Evolutionary conservation across 768 basidiomycete genomes (phyloP).

Genomic region (Pleurotus salmoneostramineus): DNA sequence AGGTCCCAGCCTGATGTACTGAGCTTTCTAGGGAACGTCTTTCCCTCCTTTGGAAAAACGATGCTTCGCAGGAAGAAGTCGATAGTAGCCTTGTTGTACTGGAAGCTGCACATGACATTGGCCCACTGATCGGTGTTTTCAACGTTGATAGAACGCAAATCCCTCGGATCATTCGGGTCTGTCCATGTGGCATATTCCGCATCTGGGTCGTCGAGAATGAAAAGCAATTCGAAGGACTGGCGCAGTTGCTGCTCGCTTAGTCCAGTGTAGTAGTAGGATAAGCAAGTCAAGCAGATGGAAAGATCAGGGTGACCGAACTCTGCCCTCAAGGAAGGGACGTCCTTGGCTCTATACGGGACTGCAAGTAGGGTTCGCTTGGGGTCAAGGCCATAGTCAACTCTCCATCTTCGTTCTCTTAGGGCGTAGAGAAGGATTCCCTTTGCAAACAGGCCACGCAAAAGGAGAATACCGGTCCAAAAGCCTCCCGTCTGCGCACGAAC

Average conservation of each 20-base stretch:
- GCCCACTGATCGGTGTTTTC: conserved; percentile 29
- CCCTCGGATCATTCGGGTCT: conserved; percentile 21
- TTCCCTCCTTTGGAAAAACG: conserved; percentile 49
- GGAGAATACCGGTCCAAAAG: conserved; percentile 32
- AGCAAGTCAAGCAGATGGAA: conserved; percentile 38
- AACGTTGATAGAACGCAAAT: conserved; percentile 37
- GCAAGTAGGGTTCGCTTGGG: conserved; percentile 38
- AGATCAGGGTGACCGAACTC: conserved; percentile 55
- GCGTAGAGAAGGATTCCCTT: conserved; percentile 34
- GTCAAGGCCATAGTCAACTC: conserved; percentile 50
- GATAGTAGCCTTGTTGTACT: conserved; percentile 30
- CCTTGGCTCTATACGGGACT: conserved; percentile 53
- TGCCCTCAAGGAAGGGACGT: conserved; percentile 38
- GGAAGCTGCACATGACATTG: conserved; percentile 29
- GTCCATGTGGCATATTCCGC: conserved; percentile 40
- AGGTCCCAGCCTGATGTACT: conserved; percentile 52
- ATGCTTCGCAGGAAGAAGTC: conserved; percentile 42
- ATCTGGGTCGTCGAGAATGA: conserved; percentile 35
- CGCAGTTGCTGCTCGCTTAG: conserved; percentile 33
- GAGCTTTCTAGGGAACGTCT: conserved; percentile 44
- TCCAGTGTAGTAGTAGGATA: conserved; percentile 48
- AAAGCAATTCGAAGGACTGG: conserved; percentile 30
- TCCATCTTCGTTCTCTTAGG: conserved; percentile 37
- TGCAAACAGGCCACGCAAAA: conserved; percentile 41
- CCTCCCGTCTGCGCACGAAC: conserved; percentile 13